Percentiles rank a stretch among this genome's conserved stretches.
Evolutionary conservation across 2,329 filamentous ascomycete genomes (phyloP).

Genomic region (Hypomyces rosellus): DNA sequence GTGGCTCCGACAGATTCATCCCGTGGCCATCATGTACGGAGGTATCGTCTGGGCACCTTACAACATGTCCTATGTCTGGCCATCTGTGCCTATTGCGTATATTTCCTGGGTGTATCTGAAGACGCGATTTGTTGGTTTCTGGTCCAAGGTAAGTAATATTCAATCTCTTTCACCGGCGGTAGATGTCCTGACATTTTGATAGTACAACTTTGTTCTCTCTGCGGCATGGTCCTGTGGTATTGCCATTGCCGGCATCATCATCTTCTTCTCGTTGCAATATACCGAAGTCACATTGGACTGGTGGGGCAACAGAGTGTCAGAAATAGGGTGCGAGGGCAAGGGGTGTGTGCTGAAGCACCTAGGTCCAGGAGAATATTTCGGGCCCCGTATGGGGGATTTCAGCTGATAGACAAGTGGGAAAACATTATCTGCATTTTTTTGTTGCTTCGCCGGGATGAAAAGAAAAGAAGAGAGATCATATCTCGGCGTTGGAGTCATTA

Average conservation of each 20-base stretch:
- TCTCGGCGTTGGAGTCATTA: slow-evolving; percentile 7
- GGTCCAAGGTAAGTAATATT: slow-evolving; percentile 39
- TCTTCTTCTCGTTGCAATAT: slow-evolving; percentile 47
- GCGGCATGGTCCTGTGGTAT: slow-evolving; percentile 45
- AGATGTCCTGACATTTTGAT: background rate
- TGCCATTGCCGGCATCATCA: slow-evolving; percentile 44
- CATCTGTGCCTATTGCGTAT: slow-evolving; percentile 45
- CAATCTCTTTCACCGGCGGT: background rate
- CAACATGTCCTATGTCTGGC: slow-evolving; percentile 47
- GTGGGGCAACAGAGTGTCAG: slow-evolving; percentile 43
- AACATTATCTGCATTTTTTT: background rate
- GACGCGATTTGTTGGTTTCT: slow-evolving; percentile 41
- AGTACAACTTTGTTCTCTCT: slow-evolving; percentile 50
- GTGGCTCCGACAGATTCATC: slow-evolving; percentile 40
- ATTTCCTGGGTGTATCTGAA: slow-evolving; percentile 48
- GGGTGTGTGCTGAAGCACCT: slow-evolving; percentile 33
- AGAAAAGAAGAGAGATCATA: background rate
- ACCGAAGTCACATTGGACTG: slow-evolving; percentile 36
- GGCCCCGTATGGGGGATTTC: slow-evolving; percentile 34
- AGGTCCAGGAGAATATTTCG: slow-evolving; percentile 31
- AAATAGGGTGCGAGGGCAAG: slow-evolving; percentile 36
- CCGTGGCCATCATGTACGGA: slow-evolving; percentile 42
- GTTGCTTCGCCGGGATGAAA: slow-evolving; percentile 2
- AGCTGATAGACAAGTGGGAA: slow-evolving; percentile 15
- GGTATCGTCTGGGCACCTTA: slow-evolving; percentile 42